Evolutionary conservation across 2,329 filamentous ascomycete genomes (phyloP), one percentile per base, ranked within the genome.

Genomic region (Daldinia sp.): DNA sequence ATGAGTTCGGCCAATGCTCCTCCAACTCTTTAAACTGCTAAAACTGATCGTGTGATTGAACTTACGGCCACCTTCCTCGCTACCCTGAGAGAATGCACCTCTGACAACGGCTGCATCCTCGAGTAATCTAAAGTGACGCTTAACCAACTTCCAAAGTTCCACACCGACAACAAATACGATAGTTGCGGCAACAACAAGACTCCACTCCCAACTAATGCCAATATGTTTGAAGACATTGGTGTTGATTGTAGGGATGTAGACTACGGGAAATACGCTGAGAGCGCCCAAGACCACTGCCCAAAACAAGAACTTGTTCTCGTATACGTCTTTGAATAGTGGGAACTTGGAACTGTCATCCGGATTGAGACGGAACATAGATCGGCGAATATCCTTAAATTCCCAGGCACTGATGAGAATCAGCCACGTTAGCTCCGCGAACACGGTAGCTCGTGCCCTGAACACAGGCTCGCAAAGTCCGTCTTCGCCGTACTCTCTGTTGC

Each of bases 171-270:
- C 83, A 72, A 90, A 93, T 3, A 91, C 72, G 10, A 88, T 66
- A 0, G 88, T 83, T 60, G 85, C 86, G 17, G 87, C 83, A 29
- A 91, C 80, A 0, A 90, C 85, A 4, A 93, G 79, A 1, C 83
- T 86, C 90, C 90, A 93, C 74, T 93, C 90, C 91, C 90, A 93
- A 15, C 80, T 83, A 69, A 93, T 92, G 15, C 81, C 83, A 6
- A 79, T 83, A 77, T 93, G 90, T 78, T 90, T 90, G 82, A 93
- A 92, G 34, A 93, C 89, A 25, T 83, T 82, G 13, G 80, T 84
- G 78, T 91, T 92, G 67, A 93, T 80, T 55, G 82, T 83, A 0
- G 90, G 90, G 49, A 93, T 91, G 74, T 93, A 91, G n/a, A 90
- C 82, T 9, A 88, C 84, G 1, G 87, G 85, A 72, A 90, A 88